Conservation (phyloP, 192 early-diverging fungal genomes). For the Gonapodya sp. region DNA sequence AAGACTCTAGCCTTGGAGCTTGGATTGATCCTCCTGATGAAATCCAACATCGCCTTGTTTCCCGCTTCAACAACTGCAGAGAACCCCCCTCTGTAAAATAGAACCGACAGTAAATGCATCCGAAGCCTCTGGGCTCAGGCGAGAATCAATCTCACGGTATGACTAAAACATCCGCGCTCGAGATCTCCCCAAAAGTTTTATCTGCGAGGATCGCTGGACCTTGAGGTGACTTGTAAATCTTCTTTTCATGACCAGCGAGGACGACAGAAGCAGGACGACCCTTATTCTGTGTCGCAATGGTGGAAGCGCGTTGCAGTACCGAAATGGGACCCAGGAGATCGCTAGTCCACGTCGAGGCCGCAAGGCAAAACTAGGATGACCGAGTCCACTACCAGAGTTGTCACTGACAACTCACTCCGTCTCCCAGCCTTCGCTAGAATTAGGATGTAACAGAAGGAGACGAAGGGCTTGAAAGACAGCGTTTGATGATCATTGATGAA, state of each 20-base stretch:
- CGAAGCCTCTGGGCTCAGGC: neutral
- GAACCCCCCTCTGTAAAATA: neutral
- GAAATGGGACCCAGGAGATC: neutral
- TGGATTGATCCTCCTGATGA: neutral
- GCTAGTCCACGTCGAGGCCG: neutral
- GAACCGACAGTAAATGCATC: neutral
- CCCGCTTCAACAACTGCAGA: neutral
- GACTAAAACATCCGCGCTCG: neutral
- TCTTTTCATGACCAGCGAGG: neutral
- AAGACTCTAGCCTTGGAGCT: neutral
- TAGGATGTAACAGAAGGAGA: neutral
- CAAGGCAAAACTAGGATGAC: too few species aligned
- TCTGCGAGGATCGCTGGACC: neutral
- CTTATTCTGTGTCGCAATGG: neutral
- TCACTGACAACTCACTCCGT: neutral
- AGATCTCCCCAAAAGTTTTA: neutral
- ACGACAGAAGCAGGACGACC: neutral
- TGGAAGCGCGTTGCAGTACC: neutral
- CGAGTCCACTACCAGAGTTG: neutral
- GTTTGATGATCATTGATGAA: too few species aligned
- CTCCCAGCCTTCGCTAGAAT: neutral
- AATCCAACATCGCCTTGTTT: neutral
- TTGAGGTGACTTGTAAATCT: neutral
- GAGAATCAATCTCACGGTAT: neutral
- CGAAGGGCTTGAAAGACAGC: too few species aligned